These are phyloP conservation scores for Phytophthora melonis DNA, from an alignment of 352 stramenopile species.

Conservation along the genomic window DNA sequence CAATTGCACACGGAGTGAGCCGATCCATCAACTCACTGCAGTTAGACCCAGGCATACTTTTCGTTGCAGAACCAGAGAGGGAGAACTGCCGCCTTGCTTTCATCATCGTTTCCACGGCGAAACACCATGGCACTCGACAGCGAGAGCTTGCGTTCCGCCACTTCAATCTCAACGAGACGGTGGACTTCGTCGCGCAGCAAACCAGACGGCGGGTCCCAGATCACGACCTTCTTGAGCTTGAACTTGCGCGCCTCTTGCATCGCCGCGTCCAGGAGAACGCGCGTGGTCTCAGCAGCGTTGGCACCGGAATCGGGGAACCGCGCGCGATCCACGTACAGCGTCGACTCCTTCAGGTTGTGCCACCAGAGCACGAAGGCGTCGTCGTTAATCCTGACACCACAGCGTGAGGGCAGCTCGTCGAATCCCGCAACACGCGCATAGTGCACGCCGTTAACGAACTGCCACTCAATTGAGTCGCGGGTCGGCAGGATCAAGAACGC, in stretches of 20 bases:
- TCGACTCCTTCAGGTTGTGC: slow-evolving; percentile 63
- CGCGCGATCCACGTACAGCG: slow-evolving; percentile 56
- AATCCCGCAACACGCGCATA: slow-evolving; percentile 46
- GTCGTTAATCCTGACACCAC: slow-evolving; percentile 46
- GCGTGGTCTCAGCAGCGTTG: slow-evolving; percentile 17
- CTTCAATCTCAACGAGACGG: slow-evolving; percentile 37
- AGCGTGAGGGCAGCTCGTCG: slow-evolving; percentile 42
- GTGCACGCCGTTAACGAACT: slow-evolving; percentile 56
- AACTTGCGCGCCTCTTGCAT: slow-evolving; percentile 48
- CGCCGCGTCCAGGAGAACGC: slow-evolving; percentile 33
- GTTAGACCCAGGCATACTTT: slow-evolving; percentile 65
- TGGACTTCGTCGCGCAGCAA: slow-evolving; percentile 39
- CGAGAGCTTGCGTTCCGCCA: slow-evolving; percentile 47
- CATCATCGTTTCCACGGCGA: slow-evolving; percentile 7
- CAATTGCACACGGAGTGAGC: not conserved
- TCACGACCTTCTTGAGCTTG: slow-evolving; percentile 41
- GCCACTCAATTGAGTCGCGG: slow-evolving; percentile 63
- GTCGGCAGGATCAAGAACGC: slow-evolving; percentile 55
- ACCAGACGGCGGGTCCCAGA: slow-evolving; percentile 50
- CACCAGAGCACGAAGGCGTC: slow-evolving; percentile 65
- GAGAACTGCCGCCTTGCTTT: slow-evolving; percentile 10
- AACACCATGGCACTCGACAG: slow-evolving; percentile 64
- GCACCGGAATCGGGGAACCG: slow-evolving; percentile 41
- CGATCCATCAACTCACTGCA: not conserved
- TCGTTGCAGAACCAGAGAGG: slow-evolving; percentile 60